Evolutionary conservation across 1,284 basidiomycete genomes (phyloP), one percentile per base, ranked within the genome.

Genomic region (Pseudozyma pruni): DNA sequence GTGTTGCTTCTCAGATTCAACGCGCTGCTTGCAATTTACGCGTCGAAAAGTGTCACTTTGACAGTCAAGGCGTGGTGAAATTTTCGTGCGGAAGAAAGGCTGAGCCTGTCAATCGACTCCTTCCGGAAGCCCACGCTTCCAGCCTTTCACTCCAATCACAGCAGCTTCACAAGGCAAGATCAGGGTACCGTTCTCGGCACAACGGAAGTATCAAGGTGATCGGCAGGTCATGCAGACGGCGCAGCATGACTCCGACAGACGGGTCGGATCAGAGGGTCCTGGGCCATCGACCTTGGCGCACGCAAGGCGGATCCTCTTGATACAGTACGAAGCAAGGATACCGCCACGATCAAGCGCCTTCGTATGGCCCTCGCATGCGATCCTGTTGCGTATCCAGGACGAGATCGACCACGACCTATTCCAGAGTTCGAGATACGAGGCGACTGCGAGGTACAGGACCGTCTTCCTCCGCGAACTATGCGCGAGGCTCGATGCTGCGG

Each of bases 301-400:
- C 17, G 68, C 58, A 19, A 37, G 66, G 25, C 46, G 58, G 17
- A 48, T 51, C 19, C 13, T 73, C 23, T 40, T 64, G 14, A 17
- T 70, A 16, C 71, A 73, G 50, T 73, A 66, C 58, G 45, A 67
- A 25, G 61, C 71, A 20, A 60, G 71, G 4, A 45, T 73, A 10
- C 56, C 56, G 22, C 60, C 68, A 9, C 41, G 47, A 8, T 73
- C 67, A 17, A 43, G 17, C 39, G 44, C 54, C 1, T 73, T 73
- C 20, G 49, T 56, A 5, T 73, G 69, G 69, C 69, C 63, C 29
- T 48, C 53, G 3, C 25, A 43, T 11, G 19, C 47, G 5, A 37
- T 56, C 3, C 35, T 72, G 10, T 46, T 72, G 9, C 52, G 41
- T 4, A 50, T 69, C 34, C 71, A 72, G 41, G 35, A 29, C 29